Evolutionary conservation across 176 grass and related monocot species (phyloP).

Genomic region (Cenchrus purpureus): DNA sequence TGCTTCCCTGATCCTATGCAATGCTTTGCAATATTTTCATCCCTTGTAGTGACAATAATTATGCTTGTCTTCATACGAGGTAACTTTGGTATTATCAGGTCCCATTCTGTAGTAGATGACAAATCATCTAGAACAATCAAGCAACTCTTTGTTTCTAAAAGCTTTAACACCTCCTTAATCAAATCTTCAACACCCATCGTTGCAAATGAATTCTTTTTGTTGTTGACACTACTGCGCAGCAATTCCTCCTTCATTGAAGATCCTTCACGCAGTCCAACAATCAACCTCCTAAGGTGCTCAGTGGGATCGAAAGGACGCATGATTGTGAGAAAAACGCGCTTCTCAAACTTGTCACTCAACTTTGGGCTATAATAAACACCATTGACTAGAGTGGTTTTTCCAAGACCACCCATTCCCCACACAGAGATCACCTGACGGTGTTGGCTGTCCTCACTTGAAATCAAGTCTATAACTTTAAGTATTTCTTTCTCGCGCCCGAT

Average conservation of each 20-base stretch:
- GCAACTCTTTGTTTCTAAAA: neutral
- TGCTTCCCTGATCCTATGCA: neutral
- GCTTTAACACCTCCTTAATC: neutral
- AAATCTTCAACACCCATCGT: neutral
- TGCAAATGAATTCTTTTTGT: neutral
- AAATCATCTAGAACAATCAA: conserved; percentile 35
- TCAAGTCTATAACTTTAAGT: neutral
- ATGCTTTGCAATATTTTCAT: neutral
- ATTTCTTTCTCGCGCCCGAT: neutral
- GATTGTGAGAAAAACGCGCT: conserved; percentile 17
- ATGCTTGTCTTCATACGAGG: neutral
- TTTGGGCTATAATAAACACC: conserved; percentile 2
- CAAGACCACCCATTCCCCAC: conserved; percentile 38
- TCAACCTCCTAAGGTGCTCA: neutral
- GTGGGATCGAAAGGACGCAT: neutral
- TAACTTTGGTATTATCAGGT: neutral
- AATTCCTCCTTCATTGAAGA: neutral
- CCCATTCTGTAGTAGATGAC: neutral
- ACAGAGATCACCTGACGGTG: conserved; percentile 10
- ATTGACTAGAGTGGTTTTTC: conserved; percentile 40
- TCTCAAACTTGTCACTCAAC: neutral
- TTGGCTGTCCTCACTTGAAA: neutral
- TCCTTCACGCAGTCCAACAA: neutral
- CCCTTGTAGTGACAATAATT: conserved; percentile 20
- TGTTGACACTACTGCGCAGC: neutral